Conservation (phyloP, 1,139 yeast species). For the Wickerhamomyces sp. region DNA sequence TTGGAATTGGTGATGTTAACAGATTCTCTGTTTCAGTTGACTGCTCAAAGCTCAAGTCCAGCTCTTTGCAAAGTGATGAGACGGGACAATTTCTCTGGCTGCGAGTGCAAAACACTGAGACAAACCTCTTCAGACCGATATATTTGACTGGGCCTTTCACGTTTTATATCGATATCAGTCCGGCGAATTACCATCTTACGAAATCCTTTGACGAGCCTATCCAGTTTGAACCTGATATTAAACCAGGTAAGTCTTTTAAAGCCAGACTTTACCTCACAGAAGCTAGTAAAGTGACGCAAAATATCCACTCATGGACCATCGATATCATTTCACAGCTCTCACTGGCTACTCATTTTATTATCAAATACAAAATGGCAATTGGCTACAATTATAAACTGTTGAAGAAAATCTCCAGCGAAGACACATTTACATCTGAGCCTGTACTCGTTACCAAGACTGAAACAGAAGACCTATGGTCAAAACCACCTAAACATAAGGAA, state of each 20-base stretch:
- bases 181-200: slow-evolving; percentile 40
- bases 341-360: slow-evolving; percentile 33
- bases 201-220: slow-evolving; percentile 30
- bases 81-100: slow-evolving; percentile 26
- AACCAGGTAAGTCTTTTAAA: slow-evolving; percentile 55
- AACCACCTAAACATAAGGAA: slow-evolving; percentile 36
- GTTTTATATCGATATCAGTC: slow-evolving; percentile 55
- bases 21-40: slow-evolving; percentile 12
- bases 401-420: slow-evolving; percentile 8
- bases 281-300: slow-evolving; percentile 30
- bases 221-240: slow-evolving; percentile 35
- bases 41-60: not conserved
- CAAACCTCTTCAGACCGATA: slow-evolving; percentile 46
- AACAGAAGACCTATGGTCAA: slow-evolving; percentile 51
- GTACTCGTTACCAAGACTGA: slow-evolving; percentile 36
- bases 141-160: slow-evolving; percentile 61
- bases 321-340: slow-evolving; percentile 56
- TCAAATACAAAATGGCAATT: slow-evolving; percentile 25
- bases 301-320: slow-evolving; percentile 46
- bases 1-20: slow-evolving; percentile 19
- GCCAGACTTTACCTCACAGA: slow-evolving; percentile 42
- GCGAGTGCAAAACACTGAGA: slow-evolving; percentile 48
- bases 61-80: slow-evolving; percentile 6
- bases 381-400: slow-evolving; percentile 22
- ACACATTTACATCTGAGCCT: slow-evolving; percentile 9